Conservation (phyloP, 371 early-diverging fungal genomes). For the Mucor plumbeus region DNA sequence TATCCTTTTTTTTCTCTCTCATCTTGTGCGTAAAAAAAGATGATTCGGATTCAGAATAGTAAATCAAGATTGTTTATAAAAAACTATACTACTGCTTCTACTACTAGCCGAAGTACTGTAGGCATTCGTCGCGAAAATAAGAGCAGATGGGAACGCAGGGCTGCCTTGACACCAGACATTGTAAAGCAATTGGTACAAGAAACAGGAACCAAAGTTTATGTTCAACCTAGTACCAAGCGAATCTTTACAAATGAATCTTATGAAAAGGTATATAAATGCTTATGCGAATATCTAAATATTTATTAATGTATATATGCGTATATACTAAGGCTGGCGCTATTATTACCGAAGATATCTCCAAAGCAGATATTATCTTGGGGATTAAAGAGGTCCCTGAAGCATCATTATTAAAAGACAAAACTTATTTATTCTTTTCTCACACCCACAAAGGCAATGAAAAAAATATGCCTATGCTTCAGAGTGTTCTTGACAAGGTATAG, state of each 20-base stretch:
- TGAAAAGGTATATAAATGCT: slow-evolving; percentile 54
- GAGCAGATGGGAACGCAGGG: slow-evolving; percentile 95
- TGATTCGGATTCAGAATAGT: neutral
- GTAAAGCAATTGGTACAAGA: slow-evolving; percentile 81
- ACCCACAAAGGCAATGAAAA: slow-evolving; percentile 95
- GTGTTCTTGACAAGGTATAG: slow-evolving; percentile 83
- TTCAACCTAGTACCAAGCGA: slow-evolving; percentile 93
- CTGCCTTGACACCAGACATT: slow-evolving; percentile 82
- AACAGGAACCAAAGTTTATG: slow-evolving; percentile 79
- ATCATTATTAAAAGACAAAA: slow-evolving; percentile 84
- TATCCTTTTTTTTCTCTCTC: slow-evolving; percentile 3
- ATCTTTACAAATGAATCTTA: slow-evolving; percentile 87
- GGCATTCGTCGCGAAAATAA: slow-evolving; percentile 96
- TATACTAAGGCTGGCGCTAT: slow-evolving; percentile 81
- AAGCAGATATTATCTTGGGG: slow-evolving; percentile 92
- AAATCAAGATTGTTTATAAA: neutral
- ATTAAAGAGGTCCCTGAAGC: slow-evolving; percentile 96
- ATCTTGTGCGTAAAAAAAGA: neutral
- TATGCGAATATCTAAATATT: neutral
- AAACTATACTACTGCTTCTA: neutral
- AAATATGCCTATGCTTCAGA: slow-evolving; percentile 92
- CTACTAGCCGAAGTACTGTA: slow-evolving; percentile 35
- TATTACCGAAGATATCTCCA: slow-evolving; percentile 85
- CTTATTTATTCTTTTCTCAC: slow-evolving; percentile 95
- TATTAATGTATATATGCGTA: neutral